Conservation (phyloP, 805 yeast genomes). For the Saccharomycopsis amapae region DNA sequence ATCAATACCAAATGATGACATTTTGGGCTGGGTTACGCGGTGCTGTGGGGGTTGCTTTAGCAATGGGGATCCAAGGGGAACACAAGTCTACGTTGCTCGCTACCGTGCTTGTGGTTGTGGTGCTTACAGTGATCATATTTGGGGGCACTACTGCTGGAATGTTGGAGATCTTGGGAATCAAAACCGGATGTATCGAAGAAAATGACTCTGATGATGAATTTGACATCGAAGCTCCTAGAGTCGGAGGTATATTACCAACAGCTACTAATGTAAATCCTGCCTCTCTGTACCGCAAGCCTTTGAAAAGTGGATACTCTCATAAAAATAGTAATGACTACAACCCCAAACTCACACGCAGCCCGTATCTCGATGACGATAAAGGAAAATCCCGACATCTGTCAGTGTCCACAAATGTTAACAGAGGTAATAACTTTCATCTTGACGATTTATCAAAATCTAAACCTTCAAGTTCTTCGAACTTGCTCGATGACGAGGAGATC, state of each 20-base stretch:
- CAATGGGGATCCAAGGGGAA: conserved; percentile 95
- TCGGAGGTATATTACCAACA: conserved; percentile 10
- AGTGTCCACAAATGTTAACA: neutral
- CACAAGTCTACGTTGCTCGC: conserved; percentile 83
- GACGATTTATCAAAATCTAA: conserved; percentile 3
- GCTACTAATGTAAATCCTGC: conserved; percentile 3
- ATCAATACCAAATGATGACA: conserved; percentile 95
- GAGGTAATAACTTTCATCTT: neutral
- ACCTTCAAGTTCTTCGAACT: neutral
- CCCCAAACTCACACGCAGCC: neutral
- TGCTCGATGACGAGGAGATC: conserved; percentile 12
- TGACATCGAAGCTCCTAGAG: conserved; percentile 70
- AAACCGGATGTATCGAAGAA: conserved; percentile 84
- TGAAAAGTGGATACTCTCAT: no score
- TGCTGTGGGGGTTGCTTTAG: conserved; percentile 98
- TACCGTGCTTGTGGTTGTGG: conserved; percentile 94
- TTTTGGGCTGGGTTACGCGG: conserved; percentile 99
- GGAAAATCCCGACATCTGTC: neutral
- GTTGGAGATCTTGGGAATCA: conserved; percentile 90
- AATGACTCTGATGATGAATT: conserved; percentile 83
- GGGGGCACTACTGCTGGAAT: conserved; percentile 99
- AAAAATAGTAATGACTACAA: neutral
- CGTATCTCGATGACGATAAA: conserved; percentile 1
- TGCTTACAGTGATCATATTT: conserved; percentile 87
- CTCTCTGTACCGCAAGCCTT: no score